Evolutionary conservation across 495 filamentous ascomycete species (phyloP).

Genomic region (Geoglossum glabrum): DNA sequence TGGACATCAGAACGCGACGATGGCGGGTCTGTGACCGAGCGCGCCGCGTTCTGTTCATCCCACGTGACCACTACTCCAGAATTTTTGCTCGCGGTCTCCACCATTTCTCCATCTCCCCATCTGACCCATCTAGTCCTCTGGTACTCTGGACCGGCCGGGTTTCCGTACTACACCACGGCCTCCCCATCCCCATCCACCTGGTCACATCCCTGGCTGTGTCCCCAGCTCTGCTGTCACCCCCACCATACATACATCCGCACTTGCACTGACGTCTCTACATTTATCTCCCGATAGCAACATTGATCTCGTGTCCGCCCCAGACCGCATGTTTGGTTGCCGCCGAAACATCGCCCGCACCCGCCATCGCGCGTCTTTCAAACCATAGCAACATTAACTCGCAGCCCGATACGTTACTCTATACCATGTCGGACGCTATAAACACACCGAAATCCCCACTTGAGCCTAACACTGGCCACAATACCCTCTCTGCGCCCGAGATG

Average conservation of each 20-base stretch:
- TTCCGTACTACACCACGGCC: background rate
- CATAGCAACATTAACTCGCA: background rate
- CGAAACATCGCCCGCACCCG: constrained; percentile 2
- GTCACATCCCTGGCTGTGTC: too few relatives aligned
- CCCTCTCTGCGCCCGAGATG: constrained; percentile 8
- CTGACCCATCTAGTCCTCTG: background rate
- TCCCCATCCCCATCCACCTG: background rate
- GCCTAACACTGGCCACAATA: constrained; percentile 10
- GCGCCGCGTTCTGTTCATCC: background rate
- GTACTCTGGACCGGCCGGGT: background rate
- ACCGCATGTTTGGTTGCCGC: background rate
- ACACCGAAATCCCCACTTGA: constrained; percentile 17
- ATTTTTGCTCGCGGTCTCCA: background rate
- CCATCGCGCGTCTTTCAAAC: constrained; percentile 17
- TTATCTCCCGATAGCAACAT: background rate
- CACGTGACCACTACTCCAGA: background rate
- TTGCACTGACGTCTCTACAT: too few relatives aligned
- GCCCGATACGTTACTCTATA: background rate
- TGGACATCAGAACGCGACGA: background rate
- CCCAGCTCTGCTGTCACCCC: too few relatives aligned
- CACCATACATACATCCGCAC: too few relatives aligned
- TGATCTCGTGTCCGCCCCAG: background rate
- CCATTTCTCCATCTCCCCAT: background rate
- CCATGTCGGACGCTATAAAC: constrained; percentile 25
- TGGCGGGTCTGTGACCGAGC: background rate